Base-by-base conservation (phyloP, 768 basidiomycete species). In the Podaxis sp. region DNA sequence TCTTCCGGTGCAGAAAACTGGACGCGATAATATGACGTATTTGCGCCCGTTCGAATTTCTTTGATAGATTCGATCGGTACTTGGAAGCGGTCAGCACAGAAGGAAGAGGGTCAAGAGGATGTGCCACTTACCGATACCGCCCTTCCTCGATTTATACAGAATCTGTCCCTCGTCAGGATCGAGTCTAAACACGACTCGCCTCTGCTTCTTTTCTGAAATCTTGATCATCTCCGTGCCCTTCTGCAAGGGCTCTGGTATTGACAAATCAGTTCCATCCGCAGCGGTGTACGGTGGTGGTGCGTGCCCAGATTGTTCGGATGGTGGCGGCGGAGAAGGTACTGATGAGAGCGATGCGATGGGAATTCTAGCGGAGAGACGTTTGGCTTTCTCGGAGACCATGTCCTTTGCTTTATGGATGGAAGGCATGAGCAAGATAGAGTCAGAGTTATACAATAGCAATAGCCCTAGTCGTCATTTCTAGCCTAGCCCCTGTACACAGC, bases 21-120 rank as follows among this genome's bases (percentile, higher is more conserved):
- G 53, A 84, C 80, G 58, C 88, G 86, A 70, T 92, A 88, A 72
- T 88, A 87, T 20, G 83, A 79, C 1, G 90, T 87, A 36, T 92
- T 87, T 4, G 82, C 70, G 13, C 89, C 91, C 0, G 87, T 81
- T 15, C 95, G 88, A 33, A 97, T 83, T 71, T 96, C 95, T 59
- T 92, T 90, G 73, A 97, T 91, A 66, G 84, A 82, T 71, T 93
- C 93, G 69, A 97, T 88, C 0, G 89, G 85, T 50, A 96, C 95
- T 96, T 46, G 26, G 58, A 46, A n/a, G 37, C 33, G 28, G 2
- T 37, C 22, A 38, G 44, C 24, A 60, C 49, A 40, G 49, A 60
- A 58, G 36, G 22, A 38, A 38, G 24, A 40, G 17, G 58, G 59
- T 28, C 12, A 53, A 56, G 10, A 44, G 61, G 57, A 26, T 26